phyloP scores from a whole-genome alignment of 192 early-diverging fungal species.

The Anaeromyces robustus region DNA sequence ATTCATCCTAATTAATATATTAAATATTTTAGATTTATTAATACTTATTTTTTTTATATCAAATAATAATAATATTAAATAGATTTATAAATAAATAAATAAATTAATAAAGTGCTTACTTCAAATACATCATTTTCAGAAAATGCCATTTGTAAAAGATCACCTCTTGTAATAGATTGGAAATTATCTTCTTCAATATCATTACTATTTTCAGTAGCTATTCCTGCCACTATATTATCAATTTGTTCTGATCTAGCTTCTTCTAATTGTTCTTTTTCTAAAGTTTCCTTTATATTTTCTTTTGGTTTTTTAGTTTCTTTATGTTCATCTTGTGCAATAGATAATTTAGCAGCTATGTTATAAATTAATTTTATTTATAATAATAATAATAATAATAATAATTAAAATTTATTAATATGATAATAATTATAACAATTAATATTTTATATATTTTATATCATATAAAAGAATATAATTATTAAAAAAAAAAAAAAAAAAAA shows the following conservation, averaged over 20 bases:
- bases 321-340: conserved; percentile 14
- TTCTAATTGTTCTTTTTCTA: conserved; percentile 20
- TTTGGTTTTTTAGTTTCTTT: conserved; percentile 48
- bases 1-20: conserved; percentile 30
- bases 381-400: too few relatives aligned
- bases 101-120: conserved; percentile 1
- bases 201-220: conserved; percentile 39
- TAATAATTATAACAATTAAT: too few relatives aligned
- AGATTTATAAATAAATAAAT: too few relatives aligned
- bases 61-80: too few relatives aligned
- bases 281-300: conserved; percentile 39
- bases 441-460: too few relatives aligned
- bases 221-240: conserved; percentile 32
- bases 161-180: conserved; percentile 41
- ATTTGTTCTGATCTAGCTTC: conserved; percentile 27
- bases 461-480: too few relatives aligned
- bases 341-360: background rate
- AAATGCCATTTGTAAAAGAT: conserved; percentile 86
- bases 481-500: too few relatives aligned
- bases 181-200: conserved; percentile 23
- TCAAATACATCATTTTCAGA: conserved; percentile 80
- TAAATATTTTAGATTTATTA: too few relatives aligned
- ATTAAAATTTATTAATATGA: too few relatives aligned
- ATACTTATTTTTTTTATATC: too few relatives aligned
- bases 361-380: too few relatives aligned